Evolutionary conservation across 78 protist genomes (phyloP).

Genomic region (Cavenderia fasciculata): DNA sequence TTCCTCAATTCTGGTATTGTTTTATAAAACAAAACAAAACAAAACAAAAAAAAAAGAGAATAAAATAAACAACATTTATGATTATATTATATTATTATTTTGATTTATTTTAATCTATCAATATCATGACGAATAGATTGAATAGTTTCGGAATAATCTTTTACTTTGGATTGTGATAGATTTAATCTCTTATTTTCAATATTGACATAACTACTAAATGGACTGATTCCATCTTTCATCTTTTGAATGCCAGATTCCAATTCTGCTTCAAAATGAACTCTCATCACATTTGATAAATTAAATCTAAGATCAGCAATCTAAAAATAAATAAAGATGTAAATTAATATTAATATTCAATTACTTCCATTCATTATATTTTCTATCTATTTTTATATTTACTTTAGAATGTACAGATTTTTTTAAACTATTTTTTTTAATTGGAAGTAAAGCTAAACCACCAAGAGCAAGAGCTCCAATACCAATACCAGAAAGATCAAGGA

Average conservation of each 20-base stretch:
- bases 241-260: slow-evolving; percentile 19
- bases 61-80: too few relatives aligned
- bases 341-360: too few relatives aligned
- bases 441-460: slow-evolving; percentile 52
- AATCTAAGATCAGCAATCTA: slow-evolving; percentile 6
- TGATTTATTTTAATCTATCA: slow-evolving; percentile 38
- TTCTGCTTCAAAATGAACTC: slow-evolving; percentile 16
- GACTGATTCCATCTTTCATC: slow-evolving; percentile 43
- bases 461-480: slow-evolving; percentile 60
- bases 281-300: not conserved
- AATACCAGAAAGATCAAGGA: slow-evolving; percentile 58
- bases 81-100: too few relatives aligned
- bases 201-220: slow-evolving; percentile 12
- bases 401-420: slow-evolving; percentile 42
- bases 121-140: not conserved
- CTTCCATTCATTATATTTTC: too few relatives aligned
- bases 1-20: slow-evolving; percentile 3
- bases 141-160: slow-evolving; percentile 2
- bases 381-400: too few relatives aligned
- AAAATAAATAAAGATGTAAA: too few relatives aligned
- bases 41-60: too few relatives aligned
- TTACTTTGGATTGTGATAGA: not conserved
- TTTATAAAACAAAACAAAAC: slow-evolving; percentile 5
- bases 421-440: slow-evolving; percentile 26
- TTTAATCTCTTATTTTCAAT: slow-evolving; percentile 11